These are phyloP conservation scores for Daldinia eschscholtzii DNA, from an alignment of 2,329 filamentous ascomycete genomes.

Conservation along the genomic window DNA sequence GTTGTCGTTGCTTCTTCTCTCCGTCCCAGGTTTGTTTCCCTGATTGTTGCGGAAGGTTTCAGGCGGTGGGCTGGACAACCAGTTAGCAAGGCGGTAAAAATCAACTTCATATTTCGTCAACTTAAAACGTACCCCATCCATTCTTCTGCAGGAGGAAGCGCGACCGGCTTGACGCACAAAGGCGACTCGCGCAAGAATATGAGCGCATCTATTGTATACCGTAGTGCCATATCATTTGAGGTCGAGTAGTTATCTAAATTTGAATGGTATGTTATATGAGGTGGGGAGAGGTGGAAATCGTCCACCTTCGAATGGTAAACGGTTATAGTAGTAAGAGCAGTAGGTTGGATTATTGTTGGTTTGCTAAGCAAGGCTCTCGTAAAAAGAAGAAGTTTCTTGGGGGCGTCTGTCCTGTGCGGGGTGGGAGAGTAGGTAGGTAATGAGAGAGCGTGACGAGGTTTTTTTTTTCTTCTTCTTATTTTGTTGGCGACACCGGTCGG, in stretches of 20 bases:
- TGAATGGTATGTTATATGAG: conserved; percentile 5
- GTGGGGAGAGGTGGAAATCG: neutral
- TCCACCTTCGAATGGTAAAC: conserved; percentile 6
- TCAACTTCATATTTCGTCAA: neutral
- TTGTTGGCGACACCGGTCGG: conserved; percentile 19
- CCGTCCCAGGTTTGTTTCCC: conserved; percentile 57
- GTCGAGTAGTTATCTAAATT: conserved; percentile 9
- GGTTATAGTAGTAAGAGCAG: neutral
- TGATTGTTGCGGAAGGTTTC: conserved; percentile 61
- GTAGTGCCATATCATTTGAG: conserved; percentile 63
- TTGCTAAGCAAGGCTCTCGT: conserved; percentile 20
- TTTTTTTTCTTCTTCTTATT: conserved; percentile 11
- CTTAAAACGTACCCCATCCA: conserved; percentile 86
- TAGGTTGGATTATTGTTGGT: conserved; percentile 1
- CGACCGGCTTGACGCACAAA: conserved; percentile 82
- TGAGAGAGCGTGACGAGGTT: conserved; percentile 23
- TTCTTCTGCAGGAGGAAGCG: conserved; percentile 86
- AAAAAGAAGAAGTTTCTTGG: conserved; percentile 5
- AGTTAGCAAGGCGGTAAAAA: conserved; percentile 28
- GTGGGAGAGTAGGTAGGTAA: conserved; percentile 19
- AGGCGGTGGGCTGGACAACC: conserved; percentile 57
- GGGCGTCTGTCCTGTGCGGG: conserved; percentile 36
- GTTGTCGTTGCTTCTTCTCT: conserved; percentile 61
- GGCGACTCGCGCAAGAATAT: conserved; percentile 83
- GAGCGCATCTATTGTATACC: conserved; percentile 83